Evolutionary conservation across 768 basidiomycete genomes (phyloP).

Genomic region (Tricholoma saponaceum): DNA sequence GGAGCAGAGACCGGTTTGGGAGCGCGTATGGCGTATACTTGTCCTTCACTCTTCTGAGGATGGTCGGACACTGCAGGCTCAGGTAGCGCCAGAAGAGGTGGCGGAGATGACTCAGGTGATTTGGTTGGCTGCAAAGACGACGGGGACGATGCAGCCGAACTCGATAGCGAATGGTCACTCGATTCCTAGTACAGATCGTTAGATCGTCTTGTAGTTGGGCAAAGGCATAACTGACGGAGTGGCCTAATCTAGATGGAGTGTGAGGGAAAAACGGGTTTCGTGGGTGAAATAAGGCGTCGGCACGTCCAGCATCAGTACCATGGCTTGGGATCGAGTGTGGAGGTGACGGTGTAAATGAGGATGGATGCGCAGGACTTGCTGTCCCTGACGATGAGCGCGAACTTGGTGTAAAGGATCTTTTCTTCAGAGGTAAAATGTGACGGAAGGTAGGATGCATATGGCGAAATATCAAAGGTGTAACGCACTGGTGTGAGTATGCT

Average conservation of each 20-base stretch:
- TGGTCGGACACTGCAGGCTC: constrained; percentile 7
- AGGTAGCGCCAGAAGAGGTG: constrained; percentile 10
- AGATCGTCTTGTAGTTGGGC: neutral
- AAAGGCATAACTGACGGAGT: constrained; percentile 11
- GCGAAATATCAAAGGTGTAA: constrained; percentile 11
- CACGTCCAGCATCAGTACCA: constrained; percentile 18
- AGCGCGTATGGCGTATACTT: constrained; percentile 8
- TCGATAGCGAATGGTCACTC: constrained; percentile 7
- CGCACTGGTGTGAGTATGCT: constrained; percentile 59
- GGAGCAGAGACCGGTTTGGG: constrained; percentile 15
- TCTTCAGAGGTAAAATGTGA: constrained; percentile 28
- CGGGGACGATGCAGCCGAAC: constrained; percentile 9
- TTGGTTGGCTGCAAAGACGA: constrained; percentile 7
- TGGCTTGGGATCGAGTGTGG: constrained; percentile 19
- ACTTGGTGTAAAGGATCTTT: constrained; percentile 42
- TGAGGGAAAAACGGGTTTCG: constrained; percentile 18
- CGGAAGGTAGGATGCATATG: constrained; percentile 3
- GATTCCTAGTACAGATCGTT: constrained; percentile 10
- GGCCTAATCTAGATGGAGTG: constrained; percentile 18
- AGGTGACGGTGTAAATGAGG: constrained; percentile 27
- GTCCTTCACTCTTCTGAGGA: neutral
- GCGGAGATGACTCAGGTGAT: constrained; percentile 7
- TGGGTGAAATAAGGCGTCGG: constrained; percentile 26
- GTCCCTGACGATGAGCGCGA: constrained; percentile 50
- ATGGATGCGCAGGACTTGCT: constrained; percentile 40